Evolutionary conservation across 2,329 filamentous ascomycete genomes (phyloP), one percentile per base, ranked within the genome.

Genomic region (Elsinoe batatas): DNA sequence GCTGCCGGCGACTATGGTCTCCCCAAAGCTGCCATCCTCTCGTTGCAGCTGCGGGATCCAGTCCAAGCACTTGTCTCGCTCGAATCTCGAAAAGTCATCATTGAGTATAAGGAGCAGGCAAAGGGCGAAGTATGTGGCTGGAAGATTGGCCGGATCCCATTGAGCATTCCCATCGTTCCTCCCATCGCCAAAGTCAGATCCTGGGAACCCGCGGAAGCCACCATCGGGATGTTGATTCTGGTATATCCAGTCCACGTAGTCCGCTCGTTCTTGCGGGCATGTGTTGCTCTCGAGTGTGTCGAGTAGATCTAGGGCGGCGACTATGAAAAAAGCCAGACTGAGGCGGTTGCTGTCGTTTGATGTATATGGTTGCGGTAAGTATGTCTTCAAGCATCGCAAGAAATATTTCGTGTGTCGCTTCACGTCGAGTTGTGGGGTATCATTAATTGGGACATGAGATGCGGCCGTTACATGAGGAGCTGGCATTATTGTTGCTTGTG

Each of bases 321-420:
- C 74, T 62, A 86, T 91, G 75, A 98, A 95, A 75, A 85, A 95
- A 62, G 83, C 90, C 55, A 97, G 82, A 4, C 86, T 87, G 75
- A 97, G 86, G 64, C 93, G 90, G 64, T 85, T 91, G 62, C 89
- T 89, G 73, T 98, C 93, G 69, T 87, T 93, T 68, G 83, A 79
- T 13, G 88, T 94, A 74, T 97, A 98, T 10, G 55, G 46, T n/a
- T 40, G 79, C 0, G 93, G 93, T 5, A 98, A 82, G 59, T 85
- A 79, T 20, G 84, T 85, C 68, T 85, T 86, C 61, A 93, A 79
- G 69, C 91, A 96, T 67, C 91, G 84, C 61, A 90, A 81, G 85
- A 91, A 98, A 79, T 96, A 98, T 67, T 86, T 88, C 67, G 57
- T 57, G 46, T 60, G 57, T 33, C 53, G 54, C 22, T 50, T 10